Evolutionary conservation across 768 basidiomycete species (phyloP).

Genomic region (Serendipita vermifera): DNA sequence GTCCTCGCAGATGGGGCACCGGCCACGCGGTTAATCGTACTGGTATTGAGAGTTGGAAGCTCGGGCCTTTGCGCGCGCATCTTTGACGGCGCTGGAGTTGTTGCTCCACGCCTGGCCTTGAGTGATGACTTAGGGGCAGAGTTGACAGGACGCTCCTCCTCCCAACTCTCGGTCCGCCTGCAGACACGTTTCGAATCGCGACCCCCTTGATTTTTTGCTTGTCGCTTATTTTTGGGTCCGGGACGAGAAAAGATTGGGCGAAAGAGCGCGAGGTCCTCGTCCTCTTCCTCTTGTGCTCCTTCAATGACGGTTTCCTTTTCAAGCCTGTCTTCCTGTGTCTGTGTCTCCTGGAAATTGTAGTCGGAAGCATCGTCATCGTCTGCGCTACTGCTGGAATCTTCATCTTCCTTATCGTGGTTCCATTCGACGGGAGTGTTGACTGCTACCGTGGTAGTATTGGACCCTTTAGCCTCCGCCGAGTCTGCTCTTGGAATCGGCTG

Average conservation of each 20-base stretch:
- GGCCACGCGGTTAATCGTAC: not conserved
- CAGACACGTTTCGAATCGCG: not conserved
- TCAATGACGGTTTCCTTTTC: not conserved
- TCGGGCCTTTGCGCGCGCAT: not conserved
- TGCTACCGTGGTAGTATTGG: too few relatives aligned
- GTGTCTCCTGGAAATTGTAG: not conserved
- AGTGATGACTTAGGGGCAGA: not conserved
- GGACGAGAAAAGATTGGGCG: too few relatives aligned
- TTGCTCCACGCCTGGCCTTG: not conserved
- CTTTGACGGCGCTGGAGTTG: not conserved
- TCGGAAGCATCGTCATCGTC: not conserved
- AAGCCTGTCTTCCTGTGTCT: not conserved
- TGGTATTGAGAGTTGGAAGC: not conserved
- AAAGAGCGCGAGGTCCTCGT: not conserved
- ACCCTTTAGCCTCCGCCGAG: too few relatives aligned
- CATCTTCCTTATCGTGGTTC: not conserved
- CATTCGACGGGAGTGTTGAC: too few relatives aligned
- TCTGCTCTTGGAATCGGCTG: too few relatives aligned
- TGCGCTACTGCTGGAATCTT: not conserved
- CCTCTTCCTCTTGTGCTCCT: not conserved
- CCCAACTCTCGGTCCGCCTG: not conserved
- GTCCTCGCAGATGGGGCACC: not conserved
- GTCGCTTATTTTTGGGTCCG: not conserved
- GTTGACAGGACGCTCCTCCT: too few relatives aligned
- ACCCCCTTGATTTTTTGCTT: not conserved